phyloP scores from a whole-genome alignment of 257 asterid genomes.

The Voacanga thouarsii region DNA sequence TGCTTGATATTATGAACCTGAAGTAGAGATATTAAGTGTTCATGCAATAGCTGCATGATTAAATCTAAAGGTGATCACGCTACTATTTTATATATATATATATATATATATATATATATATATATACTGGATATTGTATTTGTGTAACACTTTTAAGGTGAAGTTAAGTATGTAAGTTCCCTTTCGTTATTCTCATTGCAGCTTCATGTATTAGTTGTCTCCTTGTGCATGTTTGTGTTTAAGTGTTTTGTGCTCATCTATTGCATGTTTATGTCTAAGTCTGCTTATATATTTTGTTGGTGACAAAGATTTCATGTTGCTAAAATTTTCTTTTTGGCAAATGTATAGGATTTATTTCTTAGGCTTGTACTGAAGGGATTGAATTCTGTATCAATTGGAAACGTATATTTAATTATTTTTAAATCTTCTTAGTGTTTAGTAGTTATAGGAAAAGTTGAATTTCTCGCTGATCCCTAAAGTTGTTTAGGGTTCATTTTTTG shows the following conservation, averaged over 20 bases:
- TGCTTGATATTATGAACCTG: not conserved
- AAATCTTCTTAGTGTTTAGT: slow-evolving; percentile 1
- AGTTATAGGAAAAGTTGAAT: slow-evolving; percentile 10
- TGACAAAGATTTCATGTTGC: not conserved
- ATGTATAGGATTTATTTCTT: not conserved
- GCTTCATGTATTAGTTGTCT: not conserved
- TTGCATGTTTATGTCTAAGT: not conserved
- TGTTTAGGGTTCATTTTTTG: slow-evolving; percentile 54
- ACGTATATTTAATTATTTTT: not conserved
- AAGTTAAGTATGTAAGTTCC: not conserved
- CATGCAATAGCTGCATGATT: not conserved
- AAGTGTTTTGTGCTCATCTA: not conserved
- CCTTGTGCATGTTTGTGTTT: not conserved
- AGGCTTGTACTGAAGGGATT: not conserved
- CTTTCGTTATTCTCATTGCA: not conserved
- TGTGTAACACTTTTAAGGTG: not conserved
- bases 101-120: no score
- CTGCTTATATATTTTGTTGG: not conserved
- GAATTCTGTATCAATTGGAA: not conserved
- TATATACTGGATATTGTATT: not conserved
- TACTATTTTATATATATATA: no score
- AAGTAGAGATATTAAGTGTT: not conserved
- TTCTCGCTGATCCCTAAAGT: slow-evolving; percentile 43
- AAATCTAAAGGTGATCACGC: not conserved
- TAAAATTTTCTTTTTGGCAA: not conserved